These are phyloP conservation scores for Globisporangium cylindrosporum DNA, from an alignment of 352 stramenopile species.

Conservation along the genomic window DNA sequence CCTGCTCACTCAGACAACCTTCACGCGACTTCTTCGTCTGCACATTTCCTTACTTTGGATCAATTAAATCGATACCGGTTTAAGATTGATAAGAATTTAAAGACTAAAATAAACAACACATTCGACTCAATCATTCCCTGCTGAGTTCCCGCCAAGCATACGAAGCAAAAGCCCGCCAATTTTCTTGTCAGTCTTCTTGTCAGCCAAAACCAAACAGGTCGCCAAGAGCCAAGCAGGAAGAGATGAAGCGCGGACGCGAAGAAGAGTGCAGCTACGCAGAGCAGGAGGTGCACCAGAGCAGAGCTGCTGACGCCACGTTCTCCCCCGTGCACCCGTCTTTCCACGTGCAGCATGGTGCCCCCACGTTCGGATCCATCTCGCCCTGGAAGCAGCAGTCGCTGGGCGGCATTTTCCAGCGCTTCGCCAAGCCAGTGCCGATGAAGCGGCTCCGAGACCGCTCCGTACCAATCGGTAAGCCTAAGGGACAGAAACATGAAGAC, in stretches of 20 bases:
- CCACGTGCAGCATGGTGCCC: conserved; percentile 15
- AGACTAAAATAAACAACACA: background rate
- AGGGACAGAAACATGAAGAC: background rate
- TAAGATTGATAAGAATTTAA: background rate
- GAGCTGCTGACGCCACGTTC: conserved; percentile 7
- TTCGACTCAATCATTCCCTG: background rate
- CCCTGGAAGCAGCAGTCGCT: conserved; percentile 46
- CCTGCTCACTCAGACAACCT: background rate
- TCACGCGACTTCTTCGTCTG: background rate
- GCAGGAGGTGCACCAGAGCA: conserved; percentile 21
- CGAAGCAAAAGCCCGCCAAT: background rate
- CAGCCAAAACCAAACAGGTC: background rate
- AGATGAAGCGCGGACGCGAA: conserved; percentile 23
- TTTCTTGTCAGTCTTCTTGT: background rate
- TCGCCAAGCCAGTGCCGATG: conserved; percentile 19
- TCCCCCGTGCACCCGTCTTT: conserved; percentile 13
- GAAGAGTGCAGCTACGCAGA: conserved; percentile 9
- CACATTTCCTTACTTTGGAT: background rate
- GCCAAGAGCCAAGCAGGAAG: background rate
- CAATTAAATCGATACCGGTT: background rate
- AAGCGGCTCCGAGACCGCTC: conserved; percentile 72
- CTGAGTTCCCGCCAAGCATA: background rate
- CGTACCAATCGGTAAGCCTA: conserved; percentile 54
- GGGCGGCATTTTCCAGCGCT: conserved; percentile 3
- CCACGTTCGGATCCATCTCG: conserved; percentile 35